A percentile compares a stretch with the other conserved stretches of the same genome.
phyloP scores from a whole-genome alignment of 192 early-diverging fungal genomes.

The Coemansia sp. region DNA sequence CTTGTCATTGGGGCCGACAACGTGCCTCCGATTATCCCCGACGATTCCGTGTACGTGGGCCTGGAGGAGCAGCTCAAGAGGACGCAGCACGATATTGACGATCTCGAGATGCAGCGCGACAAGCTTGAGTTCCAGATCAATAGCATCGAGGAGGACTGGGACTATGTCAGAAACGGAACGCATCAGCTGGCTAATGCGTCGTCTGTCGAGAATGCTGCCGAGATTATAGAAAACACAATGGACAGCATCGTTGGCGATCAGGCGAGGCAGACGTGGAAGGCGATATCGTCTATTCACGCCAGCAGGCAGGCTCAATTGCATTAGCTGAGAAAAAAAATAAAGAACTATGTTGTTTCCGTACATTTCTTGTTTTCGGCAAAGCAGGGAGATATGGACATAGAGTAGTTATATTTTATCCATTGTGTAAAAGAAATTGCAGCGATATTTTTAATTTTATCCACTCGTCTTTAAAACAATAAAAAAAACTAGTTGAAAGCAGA shows the following conservation, averaged over 20 bases:
- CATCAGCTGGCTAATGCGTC: conserved; percentile 22
- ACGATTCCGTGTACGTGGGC: conserved; percentile 35
- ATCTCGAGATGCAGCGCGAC: conserved; percentile 47
- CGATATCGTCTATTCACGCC: conserved; percentile 30
- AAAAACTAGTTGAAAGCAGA: no score
- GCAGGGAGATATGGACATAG: no score
- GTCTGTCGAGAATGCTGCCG: conserved; percentile 9
- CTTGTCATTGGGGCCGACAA: conserved; percentile 17
- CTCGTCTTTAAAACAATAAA: no score
- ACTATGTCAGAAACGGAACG: conserved; percentile 34
- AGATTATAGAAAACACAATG: conserved; percentile 34
- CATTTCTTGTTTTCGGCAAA: no score
- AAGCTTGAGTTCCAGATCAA: conserved; percentile 49
- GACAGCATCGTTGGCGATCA: conserved; percentile 49
- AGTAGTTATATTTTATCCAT: no score
- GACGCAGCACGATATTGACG: conserved; percentile 34
- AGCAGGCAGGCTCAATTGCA: no score
- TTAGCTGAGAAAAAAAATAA: no score
- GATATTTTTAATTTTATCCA: no score
- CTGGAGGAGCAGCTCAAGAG: conserved; percentile 41
- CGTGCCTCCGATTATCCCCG: conserved; percentile 43
- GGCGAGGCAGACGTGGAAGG: conserved; percentile 36
- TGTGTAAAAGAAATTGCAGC: no score
- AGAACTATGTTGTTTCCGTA: no score
- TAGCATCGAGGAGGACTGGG: conserved; percentile 55